Evolutionary conservation across 202 grass and related monocot genomes (phyloP).

Genomic region (Setaria italica): DNA sequence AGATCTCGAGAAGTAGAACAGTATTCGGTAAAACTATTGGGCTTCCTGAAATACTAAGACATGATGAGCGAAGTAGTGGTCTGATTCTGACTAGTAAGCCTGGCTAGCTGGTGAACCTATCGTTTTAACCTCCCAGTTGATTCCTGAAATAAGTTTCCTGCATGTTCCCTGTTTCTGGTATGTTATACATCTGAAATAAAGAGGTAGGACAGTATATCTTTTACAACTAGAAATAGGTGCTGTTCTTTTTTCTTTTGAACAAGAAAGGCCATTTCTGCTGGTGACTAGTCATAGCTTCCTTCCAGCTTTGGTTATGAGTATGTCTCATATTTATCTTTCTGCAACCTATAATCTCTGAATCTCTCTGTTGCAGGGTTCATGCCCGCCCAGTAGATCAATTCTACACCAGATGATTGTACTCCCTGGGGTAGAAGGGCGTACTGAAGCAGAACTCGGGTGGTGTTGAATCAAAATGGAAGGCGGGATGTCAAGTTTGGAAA

Average conservation of each 20-base stretch:
- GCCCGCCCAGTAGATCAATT: conserved; percentile 26
- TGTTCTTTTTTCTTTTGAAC: background rate
- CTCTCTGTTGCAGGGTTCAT: conserved; percentile 46
- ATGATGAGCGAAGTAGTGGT: conserved; percentile 25
- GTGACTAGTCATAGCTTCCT: conserved; percentile 1
- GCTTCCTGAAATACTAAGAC: background rate
- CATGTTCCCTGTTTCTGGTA: conserved; percentile 1
- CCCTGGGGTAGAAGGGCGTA: conserved; percentile 33
- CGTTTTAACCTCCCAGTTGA: conserved; percentile 7
- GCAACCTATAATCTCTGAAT: conserved; percentile 30
- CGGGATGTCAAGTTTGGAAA: conserved; percentile 59
- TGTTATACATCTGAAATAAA: conserved; percentile 38
- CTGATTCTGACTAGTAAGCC: conserved; percentile 41
- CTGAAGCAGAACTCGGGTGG: conserved; percentile 31
- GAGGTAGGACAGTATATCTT: conserved; percentile 12
- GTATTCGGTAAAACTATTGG: background rate
- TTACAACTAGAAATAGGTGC: conserved; percentile 1
- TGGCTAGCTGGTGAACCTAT: background rate
- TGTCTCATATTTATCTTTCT: conserved; percentile 30
- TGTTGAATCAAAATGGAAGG: conserved; percentile 53
- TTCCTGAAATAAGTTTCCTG: conserved; percentile 12
- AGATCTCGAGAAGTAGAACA: conserved; percentile 5
- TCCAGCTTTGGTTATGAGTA: background rate
- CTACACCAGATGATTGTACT: conserved; percentile 11
- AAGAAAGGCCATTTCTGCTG: conserved; percentile 21